Conservation (phyloP, 371 early-diverging fungal genomes). For the Caulochytrium protostelioides region DNA sequence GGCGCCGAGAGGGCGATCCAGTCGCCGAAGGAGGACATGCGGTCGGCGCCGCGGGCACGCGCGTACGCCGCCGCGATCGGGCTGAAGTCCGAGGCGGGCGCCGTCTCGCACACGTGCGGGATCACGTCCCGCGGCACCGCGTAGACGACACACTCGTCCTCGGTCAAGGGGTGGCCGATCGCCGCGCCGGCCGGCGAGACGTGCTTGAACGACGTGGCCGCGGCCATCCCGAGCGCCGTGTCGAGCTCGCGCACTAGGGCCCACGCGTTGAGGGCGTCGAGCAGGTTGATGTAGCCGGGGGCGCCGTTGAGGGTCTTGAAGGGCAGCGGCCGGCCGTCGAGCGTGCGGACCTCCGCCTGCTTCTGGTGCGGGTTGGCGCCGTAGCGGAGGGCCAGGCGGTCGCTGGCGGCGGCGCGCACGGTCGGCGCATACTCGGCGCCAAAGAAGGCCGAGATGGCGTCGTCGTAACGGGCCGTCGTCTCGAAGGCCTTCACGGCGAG, state of each 20-base stretch:
- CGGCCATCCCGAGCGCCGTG: slow-evolving; percentile 44
- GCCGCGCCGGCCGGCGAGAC: slow-evolving; percentile 95
- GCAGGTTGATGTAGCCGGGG: slow-evolving; percentile 92
- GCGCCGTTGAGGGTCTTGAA: slow-evolving; percentile 57
- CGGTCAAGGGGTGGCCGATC: slow-evolving; percentile 59
- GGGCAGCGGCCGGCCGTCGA: slow-evolving; percentile 36
- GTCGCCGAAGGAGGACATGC: slow-evolving; percentile 96
- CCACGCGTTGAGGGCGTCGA: slow-evolving; percentile 91
- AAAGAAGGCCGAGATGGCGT: slow-evolving; percentile 84
- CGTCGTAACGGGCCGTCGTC: slow-evolving; percentile 87
- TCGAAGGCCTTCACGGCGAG: slow-evolving; percentile 73
- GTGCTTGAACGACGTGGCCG: slow-evolving; percentile 96
- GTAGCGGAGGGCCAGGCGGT: slow-evolving; percentile 74
- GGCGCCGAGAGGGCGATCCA: slow-evolving; percentile 79
- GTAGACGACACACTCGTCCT: slow-evolving; percentile 68
- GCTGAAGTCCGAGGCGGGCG: slow-evolving; percentile 7
- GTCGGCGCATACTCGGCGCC: slow-evolving; percentile 56
- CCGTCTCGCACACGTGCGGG: background rate
- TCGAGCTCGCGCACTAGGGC: slow-evolving; percentile 82
- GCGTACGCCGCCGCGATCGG: slow-evolving; percentile 27
- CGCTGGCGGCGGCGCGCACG: slow-evolving; percentile 30
- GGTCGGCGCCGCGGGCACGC: slow-evolving; percentile 56
- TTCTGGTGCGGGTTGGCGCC: slow-evolving; percentile 96
- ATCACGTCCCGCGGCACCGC: too few species aligned
- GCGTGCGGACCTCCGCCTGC: slow-evolving; percentile 78